These are phyloP conservation scores for Cydonia oblonga DNA, from an alignment of 331 rosid genomes.

Conservation along the genomic window DNA sequence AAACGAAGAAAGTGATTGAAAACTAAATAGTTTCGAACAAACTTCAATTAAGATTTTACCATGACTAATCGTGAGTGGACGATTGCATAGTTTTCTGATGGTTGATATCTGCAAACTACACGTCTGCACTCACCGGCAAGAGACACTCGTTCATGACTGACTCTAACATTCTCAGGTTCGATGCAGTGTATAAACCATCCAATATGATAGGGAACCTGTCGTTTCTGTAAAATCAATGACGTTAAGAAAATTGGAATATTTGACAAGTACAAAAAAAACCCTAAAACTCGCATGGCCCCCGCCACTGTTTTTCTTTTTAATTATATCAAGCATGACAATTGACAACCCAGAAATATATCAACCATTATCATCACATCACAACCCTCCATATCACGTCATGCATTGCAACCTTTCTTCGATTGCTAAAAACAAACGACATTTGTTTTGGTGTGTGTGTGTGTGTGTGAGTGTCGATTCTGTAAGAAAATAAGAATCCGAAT, in stretches of 20 bases:
- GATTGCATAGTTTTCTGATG: too few relatives aligned
- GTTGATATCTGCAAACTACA: background rate
- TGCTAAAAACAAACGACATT: too few relatives aligned
- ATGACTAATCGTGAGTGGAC: background rate
- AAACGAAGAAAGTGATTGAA: too few relatives aligned
- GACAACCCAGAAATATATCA: too few relatives aligned
- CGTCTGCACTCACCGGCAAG: rapidly evolving
- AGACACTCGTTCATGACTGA: rapidly evolving
- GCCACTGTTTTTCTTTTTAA: background rate
- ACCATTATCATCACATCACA: too few relatives aligned
- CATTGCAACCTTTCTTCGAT: too few relatives aligned
- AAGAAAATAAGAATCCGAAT: constrained; percentile 29
- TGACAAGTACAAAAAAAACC: background rate
- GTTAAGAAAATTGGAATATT: background rate
- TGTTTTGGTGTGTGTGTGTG: background rate
- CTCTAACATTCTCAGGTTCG: background rate
- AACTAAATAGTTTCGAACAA: background rate
- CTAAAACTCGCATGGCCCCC: background rate
- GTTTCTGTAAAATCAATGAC: too few relatives aligned
- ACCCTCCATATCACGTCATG: constrained; percentile 13
- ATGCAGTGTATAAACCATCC: background rate
- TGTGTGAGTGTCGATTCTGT: constrained; percentile 4
- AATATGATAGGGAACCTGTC: too few relatives aligned
- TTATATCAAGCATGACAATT: background rate
- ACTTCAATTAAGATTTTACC: too few relatives aligned